phyloP scores from a whole-genome alignment of 257 asterid species.

The Solanum verrucosum region DNA sequence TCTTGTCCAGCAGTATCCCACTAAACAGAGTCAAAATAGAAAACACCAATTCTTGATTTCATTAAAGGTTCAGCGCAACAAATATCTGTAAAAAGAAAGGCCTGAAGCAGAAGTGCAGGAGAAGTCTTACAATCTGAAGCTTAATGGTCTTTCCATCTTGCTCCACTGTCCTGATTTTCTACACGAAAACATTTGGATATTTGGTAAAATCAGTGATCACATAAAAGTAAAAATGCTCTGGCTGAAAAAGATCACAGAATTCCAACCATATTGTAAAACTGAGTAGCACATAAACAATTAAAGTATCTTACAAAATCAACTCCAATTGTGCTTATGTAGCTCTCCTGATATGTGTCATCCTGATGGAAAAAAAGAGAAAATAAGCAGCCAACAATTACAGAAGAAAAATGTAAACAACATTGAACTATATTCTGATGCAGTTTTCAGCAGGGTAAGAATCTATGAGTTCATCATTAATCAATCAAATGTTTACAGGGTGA shows the following conservation, averaged over 20 bases:
- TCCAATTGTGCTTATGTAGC: constrained; percentile 61
- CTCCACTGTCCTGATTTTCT: constrained; percentile 2
- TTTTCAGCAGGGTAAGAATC: background rate
- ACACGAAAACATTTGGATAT: background rate
- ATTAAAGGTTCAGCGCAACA: background rate
- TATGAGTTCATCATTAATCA: background rate
- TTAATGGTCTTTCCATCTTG: constrained; percentile 3
- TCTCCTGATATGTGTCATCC: constrained; percentile 58
- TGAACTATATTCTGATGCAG: background rate
- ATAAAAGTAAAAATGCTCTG: background rate
- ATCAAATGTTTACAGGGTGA: background rate
- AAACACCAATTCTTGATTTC: background rate
- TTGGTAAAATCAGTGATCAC: background rate
- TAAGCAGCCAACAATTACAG: background rate
- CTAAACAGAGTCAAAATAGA: constrained; percentile 6
- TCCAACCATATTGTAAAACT: background rate
- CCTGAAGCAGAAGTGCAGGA: background rate
- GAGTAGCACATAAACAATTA: background rate
- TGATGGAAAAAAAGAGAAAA: constrained; percentile 4
- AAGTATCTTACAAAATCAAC: constrained; percentile 45
- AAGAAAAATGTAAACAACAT: background rate
- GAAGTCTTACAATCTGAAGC: constrained; percentile 1
- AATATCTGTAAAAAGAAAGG: background rate
- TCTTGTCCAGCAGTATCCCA: constrained; percentile 64
- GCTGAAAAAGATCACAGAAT: background rate